phyloP scores from a whole-genome alignment of 1,284 basidiomycete genomes.

The Tranzscheliella williamsii region DNA sequence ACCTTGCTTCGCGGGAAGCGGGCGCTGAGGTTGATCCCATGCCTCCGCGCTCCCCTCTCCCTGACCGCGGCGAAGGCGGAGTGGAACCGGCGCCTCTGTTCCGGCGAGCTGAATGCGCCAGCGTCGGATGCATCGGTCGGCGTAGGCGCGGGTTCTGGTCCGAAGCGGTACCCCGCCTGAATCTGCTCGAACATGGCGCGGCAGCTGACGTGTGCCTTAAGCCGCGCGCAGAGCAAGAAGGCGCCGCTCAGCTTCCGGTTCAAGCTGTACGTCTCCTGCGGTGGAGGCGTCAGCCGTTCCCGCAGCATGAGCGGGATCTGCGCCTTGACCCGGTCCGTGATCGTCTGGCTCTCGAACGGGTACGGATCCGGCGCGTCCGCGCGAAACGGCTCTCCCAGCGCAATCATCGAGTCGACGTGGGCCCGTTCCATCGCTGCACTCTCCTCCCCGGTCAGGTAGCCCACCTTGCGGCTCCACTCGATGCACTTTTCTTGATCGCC shows the following conservation, averaged over 20 bases:
- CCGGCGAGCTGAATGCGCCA: constrained; percentile 7
- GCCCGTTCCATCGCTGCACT: constrained; percentile 86
- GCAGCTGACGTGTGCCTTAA: constrained; percentile 78
- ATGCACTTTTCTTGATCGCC: constrained; percentile 74
- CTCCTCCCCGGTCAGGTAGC: constrained; percentile 89
- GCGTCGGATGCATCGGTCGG: not conserved
- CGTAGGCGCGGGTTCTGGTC: constrained; percentile 1
- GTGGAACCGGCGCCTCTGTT: constrained; percentile 26
- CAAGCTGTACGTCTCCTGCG: constrained; percentile 88
- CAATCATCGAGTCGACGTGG: constrained; percentile 78
- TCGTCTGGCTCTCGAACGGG: constrained; percentile 70
- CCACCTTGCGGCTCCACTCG: constrained; percentile 75
- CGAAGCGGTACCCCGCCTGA: constrained; percentile 15
- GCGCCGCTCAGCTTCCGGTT: constrained; percentile 93
- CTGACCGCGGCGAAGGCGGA: constrained; percentile 4
- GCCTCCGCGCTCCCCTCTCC: not conserved
- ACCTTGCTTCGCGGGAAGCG: constrained; percentile 31
- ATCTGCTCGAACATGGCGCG: constrained; percentile 64
- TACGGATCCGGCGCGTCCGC: constrained; percentile 68
- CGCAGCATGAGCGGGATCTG: constrained; percentile 89
- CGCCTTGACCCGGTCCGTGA: constrained; percentile 74
- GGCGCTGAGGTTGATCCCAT: constrained; percentile 27
- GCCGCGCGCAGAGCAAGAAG: constrained; percentile 83
- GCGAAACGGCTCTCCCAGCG: constrained; percentile 78
- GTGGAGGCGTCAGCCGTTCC: constrained; percentile 86